A percentile compares a stretch with the other conserved stretches of the same genome.
Conservation (phyloP, 257 asterid species). For the Avicennia marina region DNA sequence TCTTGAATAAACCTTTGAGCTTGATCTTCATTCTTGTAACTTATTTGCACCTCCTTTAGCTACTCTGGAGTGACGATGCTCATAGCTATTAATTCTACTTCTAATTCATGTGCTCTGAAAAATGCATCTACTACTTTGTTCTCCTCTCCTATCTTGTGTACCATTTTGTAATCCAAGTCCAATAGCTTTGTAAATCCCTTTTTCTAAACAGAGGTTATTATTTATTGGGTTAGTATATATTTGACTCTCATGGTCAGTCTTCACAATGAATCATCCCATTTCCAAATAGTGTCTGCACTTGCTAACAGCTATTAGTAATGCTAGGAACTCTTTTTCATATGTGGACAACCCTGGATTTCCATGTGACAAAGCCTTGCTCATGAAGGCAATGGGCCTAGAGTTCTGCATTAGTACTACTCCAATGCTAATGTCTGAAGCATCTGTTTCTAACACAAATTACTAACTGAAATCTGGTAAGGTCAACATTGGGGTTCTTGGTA, state of each 20-base stretch:
- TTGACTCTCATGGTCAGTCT: neutral
- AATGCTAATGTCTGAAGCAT: neutral
- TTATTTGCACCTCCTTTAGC: too few species aligned
- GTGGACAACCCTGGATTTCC: neutral
- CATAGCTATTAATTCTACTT: too few species aligned
- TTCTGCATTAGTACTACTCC: neutral
- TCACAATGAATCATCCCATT: neutral
- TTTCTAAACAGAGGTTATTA: neutral
- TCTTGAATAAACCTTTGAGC: too few species aligned
- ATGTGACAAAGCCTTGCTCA: neutral
- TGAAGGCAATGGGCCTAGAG: neutral
- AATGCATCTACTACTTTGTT: too few species aligned
- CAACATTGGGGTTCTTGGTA: neutral
- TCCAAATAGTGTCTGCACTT: neutral
- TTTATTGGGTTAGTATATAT: neutral
- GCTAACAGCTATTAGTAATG: neutral
- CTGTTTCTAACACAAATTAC: neutral
- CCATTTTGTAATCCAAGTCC: too few species aligned
- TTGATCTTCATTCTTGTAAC: too few species aligned
- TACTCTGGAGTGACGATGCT: too few species aligned
- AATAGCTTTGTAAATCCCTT: neutral
- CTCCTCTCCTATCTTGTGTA: too few species aligned
- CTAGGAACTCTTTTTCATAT: neutral
- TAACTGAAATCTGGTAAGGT: neutral
- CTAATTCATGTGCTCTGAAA: too few species aligned